phyloP scores from a whole-genome alignment of 345 rosid species.

The Cardiospermum halicacabum region DNA sequence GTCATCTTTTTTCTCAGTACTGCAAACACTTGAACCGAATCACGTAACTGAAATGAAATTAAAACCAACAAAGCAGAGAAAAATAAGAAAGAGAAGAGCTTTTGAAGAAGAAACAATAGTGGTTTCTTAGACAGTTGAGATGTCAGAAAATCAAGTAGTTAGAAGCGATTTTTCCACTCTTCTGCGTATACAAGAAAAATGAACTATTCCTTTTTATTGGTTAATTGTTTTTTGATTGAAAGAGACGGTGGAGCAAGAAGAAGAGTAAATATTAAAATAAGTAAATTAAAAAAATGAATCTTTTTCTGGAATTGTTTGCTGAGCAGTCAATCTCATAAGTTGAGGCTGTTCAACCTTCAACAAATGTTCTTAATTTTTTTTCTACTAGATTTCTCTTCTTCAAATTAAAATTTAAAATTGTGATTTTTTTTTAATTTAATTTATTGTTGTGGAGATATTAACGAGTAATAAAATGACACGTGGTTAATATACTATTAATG shows the following conservation, averaged over 20 bases:
- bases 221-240: conserved; percentile 8
- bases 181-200: conserved; percentile 12
- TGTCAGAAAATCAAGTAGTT: conserved; percentile 39
- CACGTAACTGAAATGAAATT: conserved; percentile 10
- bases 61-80: neutral
- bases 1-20: conserved; percentile 31
- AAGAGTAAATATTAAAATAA: neutral
- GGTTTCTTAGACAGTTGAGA: conserved; percentile 26
- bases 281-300: neutral
- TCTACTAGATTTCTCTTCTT: too few species aligned
- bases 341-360: conserved; percentile 2
- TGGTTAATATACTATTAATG: too few species aligned
- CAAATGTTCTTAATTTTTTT: too few species aligned
- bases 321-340: conserved; percentile 22
- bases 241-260: conserved; percentile 31
- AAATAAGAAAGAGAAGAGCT: conserved; percentile 5
- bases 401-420: too few species aligned
- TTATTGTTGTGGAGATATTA: too few species aligned
- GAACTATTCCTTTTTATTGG: neutral
- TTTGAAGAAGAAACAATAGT: neutral
- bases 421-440: too few species aligned
- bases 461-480: too few species aligned
- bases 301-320: conserved; percentile 2
- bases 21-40: neutral
- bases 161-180: conserved; percentile 19